These are phyloP conservation scores for Candida verbasci DNA, from an alignment of 805 yeast genomes.

Conservation along the genomic window DNA sequence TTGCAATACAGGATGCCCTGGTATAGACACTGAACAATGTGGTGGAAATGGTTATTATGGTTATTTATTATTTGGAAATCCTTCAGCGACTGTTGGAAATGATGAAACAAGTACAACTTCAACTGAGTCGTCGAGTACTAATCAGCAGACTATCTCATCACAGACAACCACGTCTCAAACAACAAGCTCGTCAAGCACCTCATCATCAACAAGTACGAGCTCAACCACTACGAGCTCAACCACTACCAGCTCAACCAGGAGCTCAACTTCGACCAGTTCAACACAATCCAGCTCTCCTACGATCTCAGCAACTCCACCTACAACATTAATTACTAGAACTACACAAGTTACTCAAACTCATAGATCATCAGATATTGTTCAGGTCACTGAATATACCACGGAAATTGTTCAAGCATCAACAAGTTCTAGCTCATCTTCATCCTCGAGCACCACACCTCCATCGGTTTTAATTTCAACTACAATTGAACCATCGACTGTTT, in stretches of 20 bases:
- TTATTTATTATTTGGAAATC: conserved; percentile 38
- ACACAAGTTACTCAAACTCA: conserved; percentile 12
- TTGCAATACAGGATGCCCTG: conserved; percentile 43
- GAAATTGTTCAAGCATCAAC: conserved; percentile 11
- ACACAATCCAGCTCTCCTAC: too few relatives aligned
- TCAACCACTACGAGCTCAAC: conserved; percentile 8
- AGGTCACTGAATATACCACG: conserved; percentile 9
- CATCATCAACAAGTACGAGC: conserved; percentile 10
- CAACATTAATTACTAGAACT: conserved; percentile 10
- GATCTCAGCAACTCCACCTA: too few relatives aligned
- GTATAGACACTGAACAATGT: conserved; percentile 37
- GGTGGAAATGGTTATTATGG: conserved; percentile 47
- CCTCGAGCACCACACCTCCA: conserved; percentile 11
- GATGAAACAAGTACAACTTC: conserved; percentile 7
- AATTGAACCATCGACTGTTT: conserved; percentile 26
- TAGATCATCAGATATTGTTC: conserved; percentile 6
- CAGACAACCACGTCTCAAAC: too few relatives aligned
- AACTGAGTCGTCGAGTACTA: neutral
- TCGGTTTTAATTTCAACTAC: conserved; percentile 12
- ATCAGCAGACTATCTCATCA: too few relatives aligned
- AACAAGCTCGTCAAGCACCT: conserved; percentile 7
- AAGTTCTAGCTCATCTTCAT: conserved; percentile 13
- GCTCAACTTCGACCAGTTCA: neutral
- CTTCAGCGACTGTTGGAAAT: conserved; percentile 13
- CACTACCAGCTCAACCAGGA: too few relatives aligned